phyloP scores from a whole-genome alignment of 768 basidiomycete species.

The Suillus alpinus region DNA sequence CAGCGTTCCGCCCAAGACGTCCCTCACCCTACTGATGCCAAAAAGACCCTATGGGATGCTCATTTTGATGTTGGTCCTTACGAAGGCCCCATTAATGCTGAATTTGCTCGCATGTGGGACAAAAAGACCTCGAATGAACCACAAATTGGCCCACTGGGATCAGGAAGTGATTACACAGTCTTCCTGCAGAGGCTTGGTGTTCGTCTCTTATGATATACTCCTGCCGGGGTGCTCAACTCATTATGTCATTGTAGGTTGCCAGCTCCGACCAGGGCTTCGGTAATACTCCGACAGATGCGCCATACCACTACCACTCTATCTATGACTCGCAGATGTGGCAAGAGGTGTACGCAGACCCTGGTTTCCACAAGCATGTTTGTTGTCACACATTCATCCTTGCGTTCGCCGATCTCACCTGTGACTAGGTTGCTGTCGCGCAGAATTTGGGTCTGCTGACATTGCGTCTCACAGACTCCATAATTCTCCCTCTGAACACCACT shows the following conservation, averaged over 20 bases:
- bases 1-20: slow-evolving; percentile 51
- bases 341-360: slow-evolving; percentile 72
- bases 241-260: slow-evolving; percentile 25
- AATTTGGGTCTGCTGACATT: slow-evolving; percentile 62
- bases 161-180: slow-evolving; percentile 88
- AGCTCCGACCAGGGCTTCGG: slow-evolving; percentile 33
- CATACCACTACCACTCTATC: slow-evolving; percentile 75
- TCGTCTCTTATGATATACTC: slow-evolving; percentile 19
- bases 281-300: slow-evolving; percentile 47
- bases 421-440: slow-evolving; percentile 64
- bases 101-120: slow-evolving; percentile 40
- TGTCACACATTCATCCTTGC: neutral
- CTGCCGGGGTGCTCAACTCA: neutral
- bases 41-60: slow-evolving; percentile 60
- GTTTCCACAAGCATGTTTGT: slow-evolving; percentile 58
- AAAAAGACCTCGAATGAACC: slow-evolving; percentile 26
- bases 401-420: neutral
- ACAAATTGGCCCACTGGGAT: slow-evolving; percentile 61
- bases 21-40: slow-evolving; percentile 51
- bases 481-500: slow-evolving; percentile 75
- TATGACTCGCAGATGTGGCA: slow-evolving; percentile 76
- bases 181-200: slow-evolving; percentile 83
- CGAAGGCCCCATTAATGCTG: slow-evolving; percentile 38
- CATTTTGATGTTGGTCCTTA: slow-evolving; percentile 52
- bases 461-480: slow-evolving; percentile 59